Evolutionary conservation across 148 eudicot species (phyloP).

Genomic region (Nyssa sinensis): DNA sequence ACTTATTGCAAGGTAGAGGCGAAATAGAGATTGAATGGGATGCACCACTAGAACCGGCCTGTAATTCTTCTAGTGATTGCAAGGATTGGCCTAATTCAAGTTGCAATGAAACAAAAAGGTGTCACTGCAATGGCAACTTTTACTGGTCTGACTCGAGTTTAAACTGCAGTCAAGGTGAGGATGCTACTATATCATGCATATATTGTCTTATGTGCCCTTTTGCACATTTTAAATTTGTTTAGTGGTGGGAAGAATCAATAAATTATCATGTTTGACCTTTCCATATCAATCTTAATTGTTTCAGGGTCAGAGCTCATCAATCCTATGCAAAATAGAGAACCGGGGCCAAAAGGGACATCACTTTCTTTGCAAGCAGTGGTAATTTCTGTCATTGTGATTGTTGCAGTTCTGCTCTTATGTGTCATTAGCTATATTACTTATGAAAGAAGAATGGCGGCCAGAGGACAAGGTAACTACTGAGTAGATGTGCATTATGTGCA

Average conservation of each 20-base stretch:
- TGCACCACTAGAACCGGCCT: not conserved
- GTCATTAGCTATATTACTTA: not conserved
- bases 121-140: not conserved
- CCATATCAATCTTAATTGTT: not conserved
- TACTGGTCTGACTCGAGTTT: not conserved
- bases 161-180: not conserved
- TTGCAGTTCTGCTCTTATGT: not conserved
- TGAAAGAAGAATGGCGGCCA: not conserved
- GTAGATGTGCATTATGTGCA: not conserved
- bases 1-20: not conserved
- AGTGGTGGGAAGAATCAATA: too few relatives aligned
- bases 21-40: not conserved
- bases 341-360: not conserved
- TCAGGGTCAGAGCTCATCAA: not conserved
- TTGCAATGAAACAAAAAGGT: not conserved
- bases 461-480: not conserved
- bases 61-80: not conserved
- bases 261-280: too few relatives aligned
- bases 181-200: not conserved
- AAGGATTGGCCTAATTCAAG: constrained; percentile 9
- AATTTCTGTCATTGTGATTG: not conserved
- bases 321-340: not conserved
- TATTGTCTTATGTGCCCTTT: too few relatives aligned
- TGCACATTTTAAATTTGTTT: too few relatives aligned
- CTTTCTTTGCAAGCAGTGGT: not conserved